Evolutionary conservation across 306 rosid species (phyloP).

Genomic region (Parietaria judaica): DNA sequence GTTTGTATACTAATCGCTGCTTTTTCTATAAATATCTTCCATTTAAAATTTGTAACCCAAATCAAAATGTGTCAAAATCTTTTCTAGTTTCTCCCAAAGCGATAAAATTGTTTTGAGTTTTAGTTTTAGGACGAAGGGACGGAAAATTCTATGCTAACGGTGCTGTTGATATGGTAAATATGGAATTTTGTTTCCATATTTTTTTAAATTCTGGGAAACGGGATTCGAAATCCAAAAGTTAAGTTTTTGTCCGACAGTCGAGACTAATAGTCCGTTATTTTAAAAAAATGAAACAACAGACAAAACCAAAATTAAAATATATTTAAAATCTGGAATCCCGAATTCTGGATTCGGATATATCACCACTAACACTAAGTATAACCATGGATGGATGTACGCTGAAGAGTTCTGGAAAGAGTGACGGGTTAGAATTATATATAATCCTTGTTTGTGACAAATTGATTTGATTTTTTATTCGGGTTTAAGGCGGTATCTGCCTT

Average conservation of each 20-base stretch:
- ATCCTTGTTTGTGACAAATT: background rate
- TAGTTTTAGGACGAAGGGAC: background rate
- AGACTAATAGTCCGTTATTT: too few relatives aligned
- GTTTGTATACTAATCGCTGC: background rate
- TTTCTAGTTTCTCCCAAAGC: background rate
- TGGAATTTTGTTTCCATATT: background rate
- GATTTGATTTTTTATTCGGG: too few relatives aligned
- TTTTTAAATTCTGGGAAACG: too few relatives aligned
- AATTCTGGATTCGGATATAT: too few relatives aligned
- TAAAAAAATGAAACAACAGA: too few relatives aligned
- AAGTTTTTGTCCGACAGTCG: too few relatives aligned
- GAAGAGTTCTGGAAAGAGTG: background rate
- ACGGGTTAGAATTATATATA: background rate
- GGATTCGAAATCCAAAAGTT: too few relatives aligned
- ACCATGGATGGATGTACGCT: background rate
- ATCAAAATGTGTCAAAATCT: background rate
- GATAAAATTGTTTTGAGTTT: background rate
- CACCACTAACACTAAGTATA: background rate
- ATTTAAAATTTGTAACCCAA: slow-evolving; percentile 3
- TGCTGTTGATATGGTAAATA: background rate
- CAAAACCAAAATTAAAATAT: too few relatives aligned
- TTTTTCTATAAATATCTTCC: background rate
- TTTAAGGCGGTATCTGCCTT: too few relatives aligned
- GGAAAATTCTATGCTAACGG: background rate
- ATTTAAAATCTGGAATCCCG: too few relatives aligned